phyloP scores from a whole-genome alignment of 116 monocot species.

The Posidonia oceanica region DNA sequence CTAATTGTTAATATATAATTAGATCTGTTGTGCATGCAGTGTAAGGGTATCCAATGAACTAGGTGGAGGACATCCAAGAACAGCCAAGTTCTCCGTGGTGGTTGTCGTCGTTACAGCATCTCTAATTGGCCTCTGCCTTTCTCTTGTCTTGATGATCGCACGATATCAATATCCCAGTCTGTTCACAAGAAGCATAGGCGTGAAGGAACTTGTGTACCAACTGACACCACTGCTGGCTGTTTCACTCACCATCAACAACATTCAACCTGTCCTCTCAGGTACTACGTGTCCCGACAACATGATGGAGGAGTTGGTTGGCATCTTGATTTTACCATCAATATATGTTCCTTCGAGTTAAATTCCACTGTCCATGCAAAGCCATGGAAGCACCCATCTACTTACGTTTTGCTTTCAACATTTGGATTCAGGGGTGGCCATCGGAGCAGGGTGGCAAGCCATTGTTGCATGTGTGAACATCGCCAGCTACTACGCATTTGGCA shows the following conservation, averaged over 20 bases:
- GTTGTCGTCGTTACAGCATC: conserved; percentile 30
- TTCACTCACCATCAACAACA: conserved; percentile 51
- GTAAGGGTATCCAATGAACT: conserved; percentile 74
- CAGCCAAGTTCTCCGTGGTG: conserved; percentile 44
- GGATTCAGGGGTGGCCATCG: conserved; percentile 49
- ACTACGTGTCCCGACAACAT: too few species aligned
- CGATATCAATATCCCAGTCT: conserved; percentile 25
- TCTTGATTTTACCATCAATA: too few species aligned
- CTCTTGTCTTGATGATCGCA: conserved; percentile 18
- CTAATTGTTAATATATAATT: neutral
- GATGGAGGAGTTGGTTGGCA: too few species aligned
- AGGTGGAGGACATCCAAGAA: conserved; percentile 44
- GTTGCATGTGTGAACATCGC: conserved; percentile 54
- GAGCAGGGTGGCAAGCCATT: conserved; percentile 56
- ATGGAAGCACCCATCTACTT: neutral
- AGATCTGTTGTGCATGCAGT: conserved; percentile 9
- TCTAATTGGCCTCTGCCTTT: conserved; percentile 31
- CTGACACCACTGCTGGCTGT: conserved; percentile 44
- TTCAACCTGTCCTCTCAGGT: conserved; percentile 78
- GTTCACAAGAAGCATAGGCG: conserved; percentile 36
- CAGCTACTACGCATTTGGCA: conserved; percentile 28
- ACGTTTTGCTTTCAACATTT: conserved; percentile 1
- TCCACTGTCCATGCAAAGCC: too few species aligned
- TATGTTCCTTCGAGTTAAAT: neutral
- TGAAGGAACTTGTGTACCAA: conserved; percentile 28